Conservation (phyloP, 441 rosid species). For the Gossypium trilobum region DNA sequence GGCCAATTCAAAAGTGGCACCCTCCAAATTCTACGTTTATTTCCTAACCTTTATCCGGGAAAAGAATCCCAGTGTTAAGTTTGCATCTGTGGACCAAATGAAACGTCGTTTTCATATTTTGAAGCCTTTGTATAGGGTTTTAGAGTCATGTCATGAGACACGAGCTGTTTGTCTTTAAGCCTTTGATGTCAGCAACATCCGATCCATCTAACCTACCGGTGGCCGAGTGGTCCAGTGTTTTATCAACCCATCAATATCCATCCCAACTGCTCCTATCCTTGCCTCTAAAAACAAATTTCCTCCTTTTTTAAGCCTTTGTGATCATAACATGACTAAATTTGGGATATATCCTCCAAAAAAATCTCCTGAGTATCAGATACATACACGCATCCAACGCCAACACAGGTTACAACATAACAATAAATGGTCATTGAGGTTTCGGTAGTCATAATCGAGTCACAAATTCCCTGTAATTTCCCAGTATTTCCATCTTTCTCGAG, state of each 20-base stretch:
- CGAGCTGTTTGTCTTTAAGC: background rate
- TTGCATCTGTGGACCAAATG: background rate
- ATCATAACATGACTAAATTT: background rate
- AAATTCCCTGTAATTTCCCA: background rate
- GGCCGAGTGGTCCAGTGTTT: slow-evolving; percentile 15
- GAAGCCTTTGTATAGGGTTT: background rate
- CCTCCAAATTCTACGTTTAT: background rate
- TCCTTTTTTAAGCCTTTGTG: background rate
- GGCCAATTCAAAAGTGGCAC: background rate
- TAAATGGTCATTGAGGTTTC: background rate
- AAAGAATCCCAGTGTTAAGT: background rate
- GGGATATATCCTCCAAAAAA: background rate
- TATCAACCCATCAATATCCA: slow-evolving; percentile 8
- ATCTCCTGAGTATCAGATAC: background rate
- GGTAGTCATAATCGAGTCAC: background rate
- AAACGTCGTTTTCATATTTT: background rate
- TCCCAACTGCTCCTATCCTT: background rate
- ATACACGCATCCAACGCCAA: background rate
- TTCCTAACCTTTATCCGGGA: background rate
- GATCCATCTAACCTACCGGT: slow-evolving; percentile 14
- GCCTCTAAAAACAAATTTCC: background rate
- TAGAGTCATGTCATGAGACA: background rate
- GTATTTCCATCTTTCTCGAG: background rate
- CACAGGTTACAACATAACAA: background rate
- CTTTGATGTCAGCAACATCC: background rate